Base-by-base conservation (phyloP, 148 eudicot species). In the Camellia sinensis region DNA sequence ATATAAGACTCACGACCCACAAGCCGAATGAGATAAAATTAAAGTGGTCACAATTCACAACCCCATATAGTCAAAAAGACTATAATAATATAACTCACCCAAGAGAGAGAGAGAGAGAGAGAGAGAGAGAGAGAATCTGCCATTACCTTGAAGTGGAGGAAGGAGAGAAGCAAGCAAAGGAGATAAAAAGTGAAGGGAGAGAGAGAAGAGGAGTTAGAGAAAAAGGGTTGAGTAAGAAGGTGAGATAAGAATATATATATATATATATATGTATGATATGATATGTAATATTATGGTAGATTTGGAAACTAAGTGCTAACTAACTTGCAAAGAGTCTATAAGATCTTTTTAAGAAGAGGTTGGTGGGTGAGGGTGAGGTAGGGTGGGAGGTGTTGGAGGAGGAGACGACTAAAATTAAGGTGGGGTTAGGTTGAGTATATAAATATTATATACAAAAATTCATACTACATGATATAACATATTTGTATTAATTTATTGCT, bases 91-190 rank as follows among this genome's bases (percentile, higher is more conserved):
- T 41, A 6, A 18, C 65, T 18, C 59, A 46, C 67, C 56, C 54
- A 41, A 70, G 71, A 81, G 45, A 76, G 80, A 45, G 54, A 81
- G 41, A 41, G 12, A 64, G 59, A 65, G 64, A 66, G 84, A 75
- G 76, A 79, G n/a, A n/a, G 86, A 79, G 71, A 78, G 80, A 77
- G 85, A 83, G 90, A 81, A 86, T 86, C 80, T 68, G 72, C 60
- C 29, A 63, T 80, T 85, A 85, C 91, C 88, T 90, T 80, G 81
- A 70, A 78, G 80, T 81, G 62, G 86, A 74, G 85, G 86, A 89
- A 82, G 73, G 78, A 45, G 41, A 78, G 82, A 56, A 83, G 84
- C 83, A 80, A 86, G 91, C 86, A 78, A 83, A 78, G 82, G 54
- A 21, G 50, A 22, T 29, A 64, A 48, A 41, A 18, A 17, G 7